Percentiles rank a stretch among this genome's conserved stretches.
Conservation (phyloP, 768 basidiomycete species). For the Pisolithus orientalis region DNA sequence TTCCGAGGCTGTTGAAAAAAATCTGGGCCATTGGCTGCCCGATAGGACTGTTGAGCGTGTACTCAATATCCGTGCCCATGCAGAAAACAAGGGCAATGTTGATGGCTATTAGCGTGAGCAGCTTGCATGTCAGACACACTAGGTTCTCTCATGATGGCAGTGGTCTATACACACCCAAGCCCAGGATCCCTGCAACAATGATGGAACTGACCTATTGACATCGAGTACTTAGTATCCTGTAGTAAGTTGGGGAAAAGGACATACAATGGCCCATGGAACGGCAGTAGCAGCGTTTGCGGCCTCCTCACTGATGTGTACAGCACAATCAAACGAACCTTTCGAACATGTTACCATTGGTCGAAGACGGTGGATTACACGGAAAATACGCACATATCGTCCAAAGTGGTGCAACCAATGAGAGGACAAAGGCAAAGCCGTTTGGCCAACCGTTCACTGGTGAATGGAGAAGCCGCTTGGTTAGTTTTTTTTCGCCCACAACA, state of each 20-base stretch:
- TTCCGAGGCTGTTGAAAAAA: conserved; percentile 37
- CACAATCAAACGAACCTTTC: conserved; percentile 40
- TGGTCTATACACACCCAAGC: conserved; percentile 30
- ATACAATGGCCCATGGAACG: conserved; percentile 54
- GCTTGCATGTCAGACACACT: too few relatives aligned
- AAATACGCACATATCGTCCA: conserved; percentile 37
- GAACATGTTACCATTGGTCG: not conserved
- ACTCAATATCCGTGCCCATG: conserved; percentile 49
- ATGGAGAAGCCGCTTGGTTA: not conserved
- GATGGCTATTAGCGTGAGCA: conserved; percentile 27
- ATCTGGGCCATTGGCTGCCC: conserved; percentile 45
- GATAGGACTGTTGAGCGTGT: conserved; percentile 30
- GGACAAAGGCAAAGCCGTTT: conserved; percentile 42
- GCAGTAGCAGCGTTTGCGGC: conserved; percentile 50
- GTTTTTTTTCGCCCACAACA: not conserved
- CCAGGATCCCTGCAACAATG: conserved; percentile 40
- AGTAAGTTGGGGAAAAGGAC: not conserved
- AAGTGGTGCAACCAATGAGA: conserved; percentile 45
- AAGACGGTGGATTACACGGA: not conserved
- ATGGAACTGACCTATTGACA: conserved; percentile 28
- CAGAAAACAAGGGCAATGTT: conserved; percentile 51
- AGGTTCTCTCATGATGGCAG: too few relatives aligned
- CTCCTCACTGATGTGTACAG: conserved; percentile 51
- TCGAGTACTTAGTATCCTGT: not conserved
- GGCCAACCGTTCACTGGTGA: conserved; percentile 37